Conservation (phyloP, 225 moss, liverwort and hornwort species). For the Lunularia cruciata region DNA sequence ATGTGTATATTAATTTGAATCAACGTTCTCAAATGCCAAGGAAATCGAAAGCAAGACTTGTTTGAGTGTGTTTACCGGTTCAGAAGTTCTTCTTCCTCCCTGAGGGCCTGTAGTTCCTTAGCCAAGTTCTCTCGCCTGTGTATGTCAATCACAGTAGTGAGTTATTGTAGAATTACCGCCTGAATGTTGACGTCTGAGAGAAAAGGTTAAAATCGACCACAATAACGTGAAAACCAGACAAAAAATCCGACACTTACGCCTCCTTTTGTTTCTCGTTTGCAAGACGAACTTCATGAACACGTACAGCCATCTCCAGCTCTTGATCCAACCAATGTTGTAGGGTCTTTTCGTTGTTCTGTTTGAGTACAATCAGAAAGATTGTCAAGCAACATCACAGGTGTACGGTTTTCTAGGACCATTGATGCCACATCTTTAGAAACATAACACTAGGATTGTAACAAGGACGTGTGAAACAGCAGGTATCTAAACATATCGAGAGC, state of each 20-base stretch:
- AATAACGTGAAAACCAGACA: neutral
- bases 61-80: conserved; percentile 19
- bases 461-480: neutral
- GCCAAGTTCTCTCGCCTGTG: conserved; percentile 65
- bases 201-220: neutral
- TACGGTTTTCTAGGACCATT: no score
- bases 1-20: no score
- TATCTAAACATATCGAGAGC: neutral
- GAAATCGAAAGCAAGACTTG: neutral
- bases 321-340: conserved; percentile 91
- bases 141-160: neutral
- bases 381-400: neutral
- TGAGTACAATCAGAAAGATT: neutral
- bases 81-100: conserved; percentile 64
- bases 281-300: conserved; percentile 88
- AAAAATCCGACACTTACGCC: conserved; percentile 52
- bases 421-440: no score
- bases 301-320: conserved; percentile 93
- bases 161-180: neutral
- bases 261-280: conserved; percentile 93
- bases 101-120: conserved; percentile 64
- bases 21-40: neutral
- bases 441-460: neutral
- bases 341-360: conserved; percentile 69
- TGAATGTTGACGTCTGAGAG: no score